Base-by-base conservation (phyloP, 192 early-diverging fungal genomes). In the Backusella sp. region DNA sequence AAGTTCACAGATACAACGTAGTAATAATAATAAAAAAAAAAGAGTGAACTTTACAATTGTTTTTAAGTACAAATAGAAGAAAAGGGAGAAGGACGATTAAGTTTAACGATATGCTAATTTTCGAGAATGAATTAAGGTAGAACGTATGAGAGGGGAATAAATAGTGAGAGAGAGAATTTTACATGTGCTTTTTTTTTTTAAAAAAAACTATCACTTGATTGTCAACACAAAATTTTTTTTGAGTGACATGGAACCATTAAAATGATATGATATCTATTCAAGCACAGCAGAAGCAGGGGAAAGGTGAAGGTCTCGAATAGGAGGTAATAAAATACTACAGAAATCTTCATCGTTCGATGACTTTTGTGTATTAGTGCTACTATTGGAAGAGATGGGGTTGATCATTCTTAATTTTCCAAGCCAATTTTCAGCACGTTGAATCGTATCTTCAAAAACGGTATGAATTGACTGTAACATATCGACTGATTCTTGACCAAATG, bases 381-480 rank as follows among this genome's bases (percentile, higher is more conserved):
- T 32, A 39, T 69, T 69, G 37, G 35, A 71, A 32, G 70, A 46
- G 12, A 71, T 71, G 7, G 70, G 70, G 12, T 71, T 71, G 39
- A 71, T 71, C 70, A 71, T 71, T 49, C 70, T 36, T 11, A 88
- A 75, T 59, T 78, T 81, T 30, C 86, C 87, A 70, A 92, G 79
- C 81, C 86, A 88, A 73, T 71, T 73, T 72, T 93, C 91, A 23
- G 91, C 92, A 67, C 87, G 84, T 52, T 82, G 83, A n/a, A 94
- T 80, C 5, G 91, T 91, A 52, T 92, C 86, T 41, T 84, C 81
- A 76, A 94, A 92, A 12, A 94, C 88, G 46, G 79, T 73, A 52
- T 88, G 77, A 19, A 94, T 87, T 17, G 86, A 86, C 28, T 81
- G 76, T n/a, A 94, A 83, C 89, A 93, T 92, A 23, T 83, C 90